Evolutionary conservation across 1,139 yeast genomes (phyloP).

Genomic region (Wickerhamiella pararugosa): DNA sequence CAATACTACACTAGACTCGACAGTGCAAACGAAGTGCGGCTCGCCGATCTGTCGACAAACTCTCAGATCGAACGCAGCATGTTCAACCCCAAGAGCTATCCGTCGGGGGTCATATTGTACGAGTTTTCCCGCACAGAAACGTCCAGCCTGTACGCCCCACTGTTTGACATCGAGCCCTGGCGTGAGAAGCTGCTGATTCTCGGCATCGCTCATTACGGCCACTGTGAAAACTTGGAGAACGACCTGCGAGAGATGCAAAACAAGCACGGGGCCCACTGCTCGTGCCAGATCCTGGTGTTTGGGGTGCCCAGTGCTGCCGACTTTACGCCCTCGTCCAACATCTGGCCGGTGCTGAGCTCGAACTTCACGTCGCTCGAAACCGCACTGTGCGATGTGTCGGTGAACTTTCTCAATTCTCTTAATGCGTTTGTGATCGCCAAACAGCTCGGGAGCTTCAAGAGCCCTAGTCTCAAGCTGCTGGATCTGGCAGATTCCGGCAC

Average conservation of each 20-base stretch:
- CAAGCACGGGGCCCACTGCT: conserved; percentile 43
- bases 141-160: conserved; percentile 23
- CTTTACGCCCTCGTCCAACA: conserved; percentile 16
- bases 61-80: conserved; percentile 18
- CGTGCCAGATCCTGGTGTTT: conserved; percentile 48
- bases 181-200: conserved; percentile 43
- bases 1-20: conserved; percentile 34
- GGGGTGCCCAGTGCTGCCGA: conserved; percentile 29
- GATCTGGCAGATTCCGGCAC: conserved; percentile 12
- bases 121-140: conserved; percentile 25
- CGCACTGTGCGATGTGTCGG: conserved; percentile 55
- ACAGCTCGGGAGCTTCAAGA: conserved; percentile 23
- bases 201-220: conserved; percentile 41
- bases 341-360: conserved; percentile 21
- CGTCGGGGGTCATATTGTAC: conserved; percentile 54
- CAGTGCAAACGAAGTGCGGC: conserved; percentile 46
- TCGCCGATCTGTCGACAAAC: conserved; percentile 60
- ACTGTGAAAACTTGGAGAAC: conserved; percentile 21
- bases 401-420: conserved; percentile 46
- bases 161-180: conserved; percentile 82
- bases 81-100: conserved; percentile 77
- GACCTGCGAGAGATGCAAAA: conserved; percentile 28
- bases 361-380: conserved; percentile 42
- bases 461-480: conserved; percentile 22
- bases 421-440: conserved; percentile 42